Conservation (phyloP, 106 monocot genomes). For the Allium fistulosum region DNA sequence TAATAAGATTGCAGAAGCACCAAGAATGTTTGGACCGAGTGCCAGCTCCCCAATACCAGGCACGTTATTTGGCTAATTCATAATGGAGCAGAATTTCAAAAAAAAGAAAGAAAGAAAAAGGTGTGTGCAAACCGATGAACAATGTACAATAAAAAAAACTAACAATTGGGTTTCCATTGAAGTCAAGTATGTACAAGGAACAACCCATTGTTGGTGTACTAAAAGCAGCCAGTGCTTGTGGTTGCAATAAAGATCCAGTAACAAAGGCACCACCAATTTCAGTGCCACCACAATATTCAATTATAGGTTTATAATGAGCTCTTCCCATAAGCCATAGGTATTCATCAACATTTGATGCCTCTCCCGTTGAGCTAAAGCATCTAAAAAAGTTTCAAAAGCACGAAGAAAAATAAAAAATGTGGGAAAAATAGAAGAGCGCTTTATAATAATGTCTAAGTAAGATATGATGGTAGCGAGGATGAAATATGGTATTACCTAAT, state of each 20-base stretch:
- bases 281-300: slow-evolving; percentile 97
- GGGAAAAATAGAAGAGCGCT: neutral
- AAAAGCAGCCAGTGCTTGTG: slow-evolving; percentile 84
- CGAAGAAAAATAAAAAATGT: neutral
- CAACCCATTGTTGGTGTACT: slow-evolving; percentile 97
- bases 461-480: neutral
- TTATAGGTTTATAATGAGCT: slow-evolving; percentile 84
- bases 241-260: slow-evolving; percentile 73
- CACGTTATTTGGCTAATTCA: slow-evolving; percentile 31
- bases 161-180: slow-evolving; percentile 74
- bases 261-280: slow-evolving; percentile 95
- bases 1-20: slow-evolving; percentile 67
- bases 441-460: neutral
- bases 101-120: neutral
- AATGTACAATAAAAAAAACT: slow-evolving; percentile 15
- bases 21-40: slow-evolving; percentile 70
- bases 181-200: slow-evolving; percentile 61
- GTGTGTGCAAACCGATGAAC: neutral
- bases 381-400: slow-evolving; percentile 16
- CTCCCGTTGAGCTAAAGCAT: slow-evolving; percentile 93
- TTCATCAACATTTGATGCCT: slow-evolving; percentile 89
- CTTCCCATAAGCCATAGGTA: slow-evolving; percentile 97
- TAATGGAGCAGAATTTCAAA: neutral
- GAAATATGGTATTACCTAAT: slow-evolving; percentile 49
- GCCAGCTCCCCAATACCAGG: slow-evolving; percentile 83